A percentile compares a stretch with the other conserved stretches of the same genome.
phyloP scores from a whole-genome alignment of 306 rosid genomes.

The Senna siamea region DNA sequence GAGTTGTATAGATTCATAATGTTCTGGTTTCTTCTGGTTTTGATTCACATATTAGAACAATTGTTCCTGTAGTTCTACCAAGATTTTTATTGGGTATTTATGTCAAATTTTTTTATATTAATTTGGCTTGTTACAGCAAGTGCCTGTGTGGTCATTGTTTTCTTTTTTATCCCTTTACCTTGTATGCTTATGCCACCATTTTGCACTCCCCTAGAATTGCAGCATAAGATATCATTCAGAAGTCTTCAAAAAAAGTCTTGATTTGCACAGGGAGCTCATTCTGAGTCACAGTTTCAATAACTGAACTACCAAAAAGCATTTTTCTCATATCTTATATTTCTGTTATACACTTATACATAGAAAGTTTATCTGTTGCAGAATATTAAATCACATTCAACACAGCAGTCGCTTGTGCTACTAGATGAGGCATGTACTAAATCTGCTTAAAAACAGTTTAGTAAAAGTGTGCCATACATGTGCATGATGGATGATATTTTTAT shows the following conservation, averaged over 20 bases:
- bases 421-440: slow-evolving; percentile 70
- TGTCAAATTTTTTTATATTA: not conserved
- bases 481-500: slow-evolving; percentile 27
- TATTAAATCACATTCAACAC: slow-evolving; percentile 73
- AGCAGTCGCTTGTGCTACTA: slow-evolving; percentile 76
- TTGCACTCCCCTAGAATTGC: not conserved
- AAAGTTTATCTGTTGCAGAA: slow-evolving; percentile 56
- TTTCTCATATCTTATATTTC: not conserved
- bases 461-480: slow-evolving; percentile 6
- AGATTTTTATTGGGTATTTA: not conserved
- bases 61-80: too few species aligned
- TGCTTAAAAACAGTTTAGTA: slow-evolving; percentile 26
- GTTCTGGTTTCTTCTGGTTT: not conserved
- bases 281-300: not conserved
- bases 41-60: not conserved
- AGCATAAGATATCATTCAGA: slow-evolving; percentile 1
- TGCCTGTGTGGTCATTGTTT: not conserved
- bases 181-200: not conserved
- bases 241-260: not conserved
- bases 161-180: not conserved
- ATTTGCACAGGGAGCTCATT: not conserved
- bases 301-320: slow-evolving; percentile 16
- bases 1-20: not conserved
- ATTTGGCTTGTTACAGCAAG: not conserved
- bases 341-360: not conserved